Evolutionary conservation across 2,329 filamentous ascomycete genomes (phyloP).

Genomic region (Drechslerella stenobrocha): DNA sequence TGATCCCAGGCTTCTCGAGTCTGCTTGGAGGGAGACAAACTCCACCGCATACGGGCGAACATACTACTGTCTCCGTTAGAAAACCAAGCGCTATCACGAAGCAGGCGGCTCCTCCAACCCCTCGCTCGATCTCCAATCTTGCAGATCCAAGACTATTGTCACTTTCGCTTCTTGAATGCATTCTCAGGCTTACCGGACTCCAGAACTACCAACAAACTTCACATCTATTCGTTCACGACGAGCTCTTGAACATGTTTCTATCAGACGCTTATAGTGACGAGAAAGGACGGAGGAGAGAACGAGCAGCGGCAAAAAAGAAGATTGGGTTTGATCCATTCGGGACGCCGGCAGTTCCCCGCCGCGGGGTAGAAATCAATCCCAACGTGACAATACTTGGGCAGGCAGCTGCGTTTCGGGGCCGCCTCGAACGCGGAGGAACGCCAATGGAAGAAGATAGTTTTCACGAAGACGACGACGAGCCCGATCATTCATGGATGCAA

Average conservation of each 20-base stretch:
- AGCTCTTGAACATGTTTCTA: conserved; percentile 85
- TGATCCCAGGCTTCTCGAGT: conserved; percentile 41
- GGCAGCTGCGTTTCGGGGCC: conserved; percentile 35
- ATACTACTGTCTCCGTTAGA: conserved; percentile 24
- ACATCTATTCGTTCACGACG: conserved; percentile 85
- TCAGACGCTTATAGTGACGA: conserved; percentile 51
- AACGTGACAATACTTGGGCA: conserved; percentile 35
- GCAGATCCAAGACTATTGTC: conserved; percentile 63
- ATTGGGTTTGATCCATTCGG: conserved; percentile 53
- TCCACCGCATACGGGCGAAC: conserved; percentile 49
- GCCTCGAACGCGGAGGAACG: conserved; percentile 32
- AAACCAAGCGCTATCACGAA: conserved; percentile 53
- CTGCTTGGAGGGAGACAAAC: conserved; percentile 23
- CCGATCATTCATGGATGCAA: conserved; percentile 44
- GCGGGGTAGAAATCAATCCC: conserved; percentile 39
- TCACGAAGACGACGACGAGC: conserved; percentile 42
- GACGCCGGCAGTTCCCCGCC: conserved; percentile 39
- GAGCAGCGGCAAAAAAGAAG: conserved; percentile 51
- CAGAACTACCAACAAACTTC: conserved; percentile 91
- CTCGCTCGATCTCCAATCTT: conserved; percentile 62
- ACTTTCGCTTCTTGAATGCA: conserved; percentile 81
- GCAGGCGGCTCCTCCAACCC: conserved; percentile 60
- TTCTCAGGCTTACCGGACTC: conserved; percentile 80
- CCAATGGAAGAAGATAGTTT: conserved; percentile 43
- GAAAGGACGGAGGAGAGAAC: conserved; percentile 46